Percentiles rank a stretch among this genome's conserved stretches.
Evolutionary conservation across 441 rosid species (phyloP).

Genomic region (Pelargonium myrrhifolium): DNA sequence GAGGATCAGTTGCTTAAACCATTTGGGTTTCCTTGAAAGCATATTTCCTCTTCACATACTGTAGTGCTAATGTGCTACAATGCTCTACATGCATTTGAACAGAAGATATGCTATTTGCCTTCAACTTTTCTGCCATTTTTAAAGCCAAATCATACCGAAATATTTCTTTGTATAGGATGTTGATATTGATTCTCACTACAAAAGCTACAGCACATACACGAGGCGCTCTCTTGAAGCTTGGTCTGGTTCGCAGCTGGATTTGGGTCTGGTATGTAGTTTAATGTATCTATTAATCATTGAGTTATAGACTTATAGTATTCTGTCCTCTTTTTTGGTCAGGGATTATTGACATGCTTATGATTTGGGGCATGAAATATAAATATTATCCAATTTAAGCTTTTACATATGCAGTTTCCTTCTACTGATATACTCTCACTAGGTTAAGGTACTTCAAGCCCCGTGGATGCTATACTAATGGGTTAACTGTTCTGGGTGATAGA

Average conservation of each 20-base stretch:
- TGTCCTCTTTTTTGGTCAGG: neutral
- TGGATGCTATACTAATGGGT: too few species aligned
- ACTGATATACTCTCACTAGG: too few species aligned
- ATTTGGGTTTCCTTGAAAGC: neutral
- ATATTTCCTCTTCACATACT: neutral
- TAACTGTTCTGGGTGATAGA: too few species aligned
- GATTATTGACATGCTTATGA: neutral
- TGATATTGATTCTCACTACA: conserved; percentile 61
- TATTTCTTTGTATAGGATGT: conserved; percentile 43
- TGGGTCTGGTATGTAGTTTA: conserved; percentile 67
- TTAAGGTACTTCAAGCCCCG: too few species aligned
- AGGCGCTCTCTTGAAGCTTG: conserved; percentile 78
- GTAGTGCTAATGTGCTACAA: neutral
- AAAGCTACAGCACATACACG: conserved; percentile 55
- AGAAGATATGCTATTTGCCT: neutral
- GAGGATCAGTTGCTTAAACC: neutral
- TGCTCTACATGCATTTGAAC: neutral
- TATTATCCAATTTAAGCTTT: too few species aligned
- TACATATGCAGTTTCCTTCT: too few species aligned
- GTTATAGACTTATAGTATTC: neutral
- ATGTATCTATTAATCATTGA: neutral
- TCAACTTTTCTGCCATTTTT: conserved; percentile 14
- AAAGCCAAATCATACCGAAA: conserved; percentile 12
- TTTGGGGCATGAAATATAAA: too few species aligned
- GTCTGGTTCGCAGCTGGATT: conserved; percentile 76